Base-by-base conservation (phyloP, 2,329 filamentous ascomycete species). In the Colletotrichum melonis region DNA sequence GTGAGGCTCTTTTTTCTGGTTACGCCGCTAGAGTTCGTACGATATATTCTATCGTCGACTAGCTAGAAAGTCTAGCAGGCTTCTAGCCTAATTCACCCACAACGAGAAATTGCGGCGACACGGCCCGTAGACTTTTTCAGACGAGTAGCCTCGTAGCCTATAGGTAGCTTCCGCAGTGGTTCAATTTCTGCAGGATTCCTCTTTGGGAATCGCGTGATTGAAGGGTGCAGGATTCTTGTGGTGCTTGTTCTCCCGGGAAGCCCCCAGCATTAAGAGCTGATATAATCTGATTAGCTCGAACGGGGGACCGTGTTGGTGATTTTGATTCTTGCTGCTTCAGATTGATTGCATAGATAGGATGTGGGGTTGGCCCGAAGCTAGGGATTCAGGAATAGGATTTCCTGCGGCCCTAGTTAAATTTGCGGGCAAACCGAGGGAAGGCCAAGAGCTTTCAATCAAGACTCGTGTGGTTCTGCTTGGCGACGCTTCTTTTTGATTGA, bases 321-420 rank as follows among this genome's bases (percentile, higher is more conserved):
- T 49, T 49, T 19, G 42, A 49, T 49, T 49, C 42, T 49, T 49
- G 42, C 42, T 64, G 69, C 62, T 60, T 69, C 69, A 60, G n/a
- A 54, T 67, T 67, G 38, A 67, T 62, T 49, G 42, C 42, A 5
- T n/a, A 49, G 42, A 49, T n/a, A n/a, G 19, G 42, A 49, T 49
- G 42, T 49, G 42, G 42, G 42, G 42, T 19, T 9, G 19, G 42
- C 16, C 38, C 38, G 42, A 19, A n/a, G 42, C 16, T 57, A 35
- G 56, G 56, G 35, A 65, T 49, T 64, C 49, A 62, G 69, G 63
- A 57, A 57, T 68, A 54, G 69, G 42, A 16, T 42, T 42, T n/a
- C 32, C 24, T 63, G 26, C 26, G 57, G n/a, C 35, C 26, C 63
- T 58, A 49, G 19, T 9, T 67, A 52, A 59, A 72, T 58, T 63